Evolutionary conservation across 352 stramenopile species (phyloP).

Genomic region (Thalassiosira oceanica): DNA sequence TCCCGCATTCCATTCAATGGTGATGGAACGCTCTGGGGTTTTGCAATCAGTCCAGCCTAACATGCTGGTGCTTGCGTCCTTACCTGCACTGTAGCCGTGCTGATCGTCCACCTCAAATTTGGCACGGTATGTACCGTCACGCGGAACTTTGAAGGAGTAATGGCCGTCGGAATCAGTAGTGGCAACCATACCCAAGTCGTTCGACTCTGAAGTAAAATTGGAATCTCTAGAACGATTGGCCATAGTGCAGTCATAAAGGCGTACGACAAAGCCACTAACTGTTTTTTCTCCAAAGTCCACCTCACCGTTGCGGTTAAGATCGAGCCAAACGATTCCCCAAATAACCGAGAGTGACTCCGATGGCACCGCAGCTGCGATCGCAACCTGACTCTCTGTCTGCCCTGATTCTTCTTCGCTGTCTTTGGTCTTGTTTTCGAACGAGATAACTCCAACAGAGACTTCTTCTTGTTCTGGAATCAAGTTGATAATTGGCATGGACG

Average conservation of each 20-base stretch:
- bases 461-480: no score
- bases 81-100: slow-evolving; percentile 16
- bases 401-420: no score
- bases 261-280: slow-evolving; percentile 15
- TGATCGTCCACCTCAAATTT: slow-evolving; percentile 11
- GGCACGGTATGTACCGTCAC: slow-evolving; percentile 7
- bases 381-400: no score
- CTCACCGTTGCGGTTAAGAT: slow-evolving; percentile 21
- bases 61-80: slow-evolving; percentile 2
- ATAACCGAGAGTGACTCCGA: slow-evolving; percentile 8
- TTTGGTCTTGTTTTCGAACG: no score
- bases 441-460: no score
- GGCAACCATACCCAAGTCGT: no score
- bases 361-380: not conserved
- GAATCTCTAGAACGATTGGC: not conserved
- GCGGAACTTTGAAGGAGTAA: slow-evolving; percentile 21
- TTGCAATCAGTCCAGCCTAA: slow-evolving; percentile 31
- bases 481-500: not conserved
- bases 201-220: not conserved
- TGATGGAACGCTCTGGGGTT: not conserved
- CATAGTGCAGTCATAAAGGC: slow-evolving; percentile 18
- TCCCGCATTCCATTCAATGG: slow-evolving; percentile 35
- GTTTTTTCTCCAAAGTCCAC: slow-evolving; percentile 17
- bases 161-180: slow-evolving; percentile 9
- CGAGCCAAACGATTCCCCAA: slow-evolving; percentile 33